Percentiles rank a stretch among this genome's conserved stretches.
Conservation (phyloP, 371 early-diverging fungal genomes). For the Rhizopus sp. region DNA sequence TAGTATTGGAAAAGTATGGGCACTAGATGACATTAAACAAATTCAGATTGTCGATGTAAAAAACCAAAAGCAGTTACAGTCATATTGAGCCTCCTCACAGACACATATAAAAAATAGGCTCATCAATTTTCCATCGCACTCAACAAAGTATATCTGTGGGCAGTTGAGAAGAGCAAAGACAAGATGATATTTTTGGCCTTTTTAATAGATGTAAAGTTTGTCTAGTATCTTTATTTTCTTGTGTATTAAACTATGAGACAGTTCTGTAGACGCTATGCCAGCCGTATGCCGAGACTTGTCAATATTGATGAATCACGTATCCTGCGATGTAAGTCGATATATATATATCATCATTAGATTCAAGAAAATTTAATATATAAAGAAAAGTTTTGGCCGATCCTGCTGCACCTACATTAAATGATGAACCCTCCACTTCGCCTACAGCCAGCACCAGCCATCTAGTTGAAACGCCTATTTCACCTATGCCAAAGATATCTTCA, state of each 20-base stretch:
- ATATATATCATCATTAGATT: background rate
- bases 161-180: conserved; percentile 48
- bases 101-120: conserved; percentile 23
- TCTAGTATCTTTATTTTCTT: background rate
- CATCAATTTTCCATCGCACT: conserved; percentile 51
- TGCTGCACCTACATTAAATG: conserved; percentile 19
- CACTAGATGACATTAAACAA: conserved; percentile 58
- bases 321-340: conserved; percentile 35
- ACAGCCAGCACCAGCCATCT: background rate
- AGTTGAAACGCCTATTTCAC: conserved; percentile 1
- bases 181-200: conserved; percentile 51
- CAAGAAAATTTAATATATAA: background rate
- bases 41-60: conserved; percentile 61
- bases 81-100: background rate
- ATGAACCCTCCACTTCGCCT: conserved; percentile 12
- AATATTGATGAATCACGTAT: conserved; percentile 50
- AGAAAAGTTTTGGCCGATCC: conserved; percentile 26
- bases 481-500: conserved; percentile 1
- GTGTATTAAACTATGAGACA: conserved; percentile 7
- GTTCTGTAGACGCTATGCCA: conserved; percentile 42
- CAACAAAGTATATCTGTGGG: conserved; percentile 54
- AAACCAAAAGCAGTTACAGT: background rate
- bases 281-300: conserved; percentile 42
- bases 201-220: conserved; percentile 43
- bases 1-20: conserved; percentile 59